Evolutionary conservation across 495 filamentous ascomycete species (phyloP), one percentile per base, ranked within the genome.

Genomic region (Penicillium fimorum): DNA sequence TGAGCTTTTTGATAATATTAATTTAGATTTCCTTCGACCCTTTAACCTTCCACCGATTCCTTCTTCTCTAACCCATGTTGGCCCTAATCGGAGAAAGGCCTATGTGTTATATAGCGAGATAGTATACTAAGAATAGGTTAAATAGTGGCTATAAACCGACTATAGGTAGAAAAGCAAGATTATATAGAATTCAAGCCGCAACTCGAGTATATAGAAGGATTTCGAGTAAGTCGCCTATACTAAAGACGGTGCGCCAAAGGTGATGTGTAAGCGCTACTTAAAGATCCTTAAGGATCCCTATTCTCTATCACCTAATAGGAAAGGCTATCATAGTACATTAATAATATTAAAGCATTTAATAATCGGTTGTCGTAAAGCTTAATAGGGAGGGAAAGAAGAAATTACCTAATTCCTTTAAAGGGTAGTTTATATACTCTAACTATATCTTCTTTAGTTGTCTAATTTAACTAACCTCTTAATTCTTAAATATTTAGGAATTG

Each of bases 371-470:
- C 37, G 17, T 55, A 51, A 76, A 80, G 10, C 55, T 65, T 0
- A 63, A 56, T 37, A 77, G 44, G 50, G 81, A 81, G 32, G 46
- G 8, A 59, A 44, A 54, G 22, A 12, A 50, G 38, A 22, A 59
- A 50, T 42, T 51, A 46, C 20, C 13, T 45, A 33, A 22, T 35
- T 51, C 24, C 33, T 58, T 47, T 59, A 48, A 40, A 53, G 22
- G 25, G 20, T 11, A 25, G 17, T n/a, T n/a, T 32, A 47, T 47
- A 50, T 47, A 7, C 37, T 52, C 6, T 47, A 11, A n/a, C n/a
- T n/a, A n/a, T 32, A 47, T 48, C 15, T 15, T 30, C 22, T 47
- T 47, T 47, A 47, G 18, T 30, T 47, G 30, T 47, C 44, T n/a
- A 4, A 47, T 27, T 45, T 45, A 11, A n/a, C 18, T 47, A 30